Evolutionary conservation across 2,329 filamentous ascomycete species (phyloP), one percentile per base, ranked within the genome.

Genomic region (Teratosphaeria destructans): DNA sequence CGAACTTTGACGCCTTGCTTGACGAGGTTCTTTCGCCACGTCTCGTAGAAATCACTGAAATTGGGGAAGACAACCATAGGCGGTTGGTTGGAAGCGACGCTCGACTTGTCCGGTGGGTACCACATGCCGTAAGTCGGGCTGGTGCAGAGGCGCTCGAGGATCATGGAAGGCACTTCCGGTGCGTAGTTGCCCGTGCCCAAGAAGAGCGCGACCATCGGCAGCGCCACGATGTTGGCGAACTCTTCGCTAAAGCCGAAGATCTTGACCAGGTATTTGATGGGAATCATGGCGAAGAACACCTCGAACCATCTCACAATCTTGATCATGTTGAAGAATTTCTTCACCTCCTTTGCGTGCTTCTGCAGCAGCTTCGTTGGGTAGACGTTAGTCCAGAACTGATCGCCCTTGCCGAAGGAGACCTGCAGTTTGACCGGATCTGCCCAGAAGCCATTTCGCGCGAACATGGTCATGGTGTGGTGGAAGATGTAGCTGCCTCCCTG

Each of bases 181-280:
- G 87, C 87, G 66, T 88, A 85, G 64, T 90, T 90, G 1, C 87
- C 86, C 5, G 87, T 90, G 0, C 87, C 87, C 0, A 90, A 76
- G 68, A 91, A 90, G 1, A 90, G 75, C 0, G 87, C 87, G 35
- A 89, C 82, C 70, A 90, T 82, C 0, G 87, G 87, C 60, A 88
- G 78, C 0, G 87, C 84, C 72, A 90, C 85, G 39, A 83, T 84
- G 67, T 90, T 85, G 16, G 81, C 82, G 68, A 90, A 91, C 59
- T 88, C 85, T 10, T 82, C 78, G 59, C 79, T 85, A 73, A 90
- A 90, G 59, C 83, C 75, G 72, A 88, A 89, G 56, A 89, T 71
- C 59, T 82, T 82, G 65, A 90, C 77, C 70, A 90, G 79, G 37
- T 84, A 72, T 61, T 82, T 84, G 66, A 90, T 84, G 0, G 76